Evolutionary conservation across 306 rosid genomes (phyloP), one percentile per base, ranked within the genome.

Genomic region (Vigna mungo): DNA sequence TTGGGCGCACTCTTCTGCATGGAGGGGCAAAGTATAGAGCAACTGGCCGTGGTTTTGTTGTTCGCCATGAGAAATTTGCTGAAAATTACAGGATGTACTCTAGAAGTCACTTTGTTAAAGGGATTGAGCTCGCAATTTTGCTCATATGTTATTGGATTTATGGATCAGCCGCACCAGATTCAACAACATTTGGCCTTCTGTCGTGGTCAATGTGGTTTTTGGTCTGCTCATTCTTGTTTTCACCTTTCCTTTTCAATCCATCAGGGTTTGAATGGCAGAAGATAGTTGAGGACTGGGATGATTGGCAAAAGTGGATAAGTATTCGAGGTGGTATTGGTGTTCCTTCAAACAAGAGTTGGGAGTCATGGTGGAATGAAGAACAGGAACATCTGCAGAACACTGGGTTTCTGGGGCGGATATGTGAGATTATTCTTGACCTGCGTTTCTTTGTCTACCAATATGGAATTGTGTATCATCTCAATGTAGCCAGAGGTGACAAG

Each of bases 231-330:
- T 95, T 86, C 81, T 63, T 92, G 87, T 95, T 95, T 83, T 84
- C 92, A 75, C 99, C 99, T 64, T 95, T 95, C 87, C 88, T 95
- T 73, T 95, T 95, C 54, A 95, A 95, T 83, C 99, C 99, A 64
- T 92, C 97, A 34, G 99, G 99, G 71, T 95, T 95, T 87, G 99
- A 95, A 84, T 95, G 99, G 99, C 99, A 95, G 81, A 95, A 95
- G 91, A 92, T 89, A 79, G 99, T 95, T 62, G 99, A 95, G n/a
- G 99, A 95, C 85, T 90, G 90, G 91, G 97, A 92, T 78, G 99
- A 95, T 85, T 92, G 97, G 99, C 49, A 85, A 15, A 95, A 95
- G 85, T 95, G 99, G 99, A 95, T 90, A 53, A 89, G 71, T 71
- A 90, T 80, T 79, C 91, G 85, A 39, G 99, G 97, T 20, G 99